Conservation (phyloP, 148 eudicot genomes). For the Cornus controversa region DNA sequence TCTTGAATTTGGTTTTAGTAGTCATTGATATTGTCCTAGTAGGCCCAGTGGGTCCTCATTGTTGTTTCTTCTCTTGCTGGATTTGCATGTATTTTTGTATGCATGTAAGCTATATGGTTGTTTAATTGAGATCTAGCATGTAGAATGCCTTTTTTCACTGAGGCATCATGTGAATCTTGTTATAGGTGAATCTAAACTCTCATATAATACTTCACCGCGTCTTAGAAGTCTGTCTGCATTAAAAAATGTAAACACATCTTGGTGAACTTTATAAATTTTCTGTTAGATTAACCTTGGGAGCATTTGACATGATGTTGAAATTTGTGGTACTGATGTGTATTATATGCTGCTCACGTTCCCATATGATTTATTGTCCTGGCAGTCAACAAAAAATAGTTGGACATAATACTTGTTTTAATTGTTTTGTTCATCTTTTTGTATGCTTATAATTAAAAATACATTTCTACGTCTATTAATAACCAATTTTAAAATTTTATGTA, state of each 20-base stretch:
- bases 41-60: not conserved
- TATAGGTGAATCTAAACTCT: not conserved
- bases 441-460: not conserved
- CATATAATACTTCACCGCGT: not conserved
- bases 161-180: not conserved
- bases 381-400: not conserved
- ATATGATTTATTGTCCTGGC: not conserved
- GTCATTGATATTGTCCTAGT: not conserved
- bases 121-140: not conserved
- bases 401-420: not conserved
- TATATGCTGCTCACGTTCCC: not conserved
- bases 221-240: not conserved
- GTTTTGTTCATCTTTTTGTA: not conserved
- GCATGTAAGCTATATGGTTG: too few species aligned
- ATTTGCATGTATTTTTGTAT: not conserved
- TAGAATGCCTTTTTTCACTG: not conserved
- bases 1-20: not conserved
- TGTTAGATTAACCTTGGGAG: not conserved
- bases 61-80: too few species aligned
- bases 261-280: not conserved
- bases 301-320: constrained; percentile 5
- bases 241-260: not conserved
- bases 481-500: constrained; percentile 21
- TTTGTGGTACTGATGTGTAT: not conserved
- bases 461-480: not conserved